These are phyloP conservation scores for Ceratocystis destructans DNA, from an alignment of 2,329 filamentous ascomycete species.

Conservation along the genomic window DNA sequence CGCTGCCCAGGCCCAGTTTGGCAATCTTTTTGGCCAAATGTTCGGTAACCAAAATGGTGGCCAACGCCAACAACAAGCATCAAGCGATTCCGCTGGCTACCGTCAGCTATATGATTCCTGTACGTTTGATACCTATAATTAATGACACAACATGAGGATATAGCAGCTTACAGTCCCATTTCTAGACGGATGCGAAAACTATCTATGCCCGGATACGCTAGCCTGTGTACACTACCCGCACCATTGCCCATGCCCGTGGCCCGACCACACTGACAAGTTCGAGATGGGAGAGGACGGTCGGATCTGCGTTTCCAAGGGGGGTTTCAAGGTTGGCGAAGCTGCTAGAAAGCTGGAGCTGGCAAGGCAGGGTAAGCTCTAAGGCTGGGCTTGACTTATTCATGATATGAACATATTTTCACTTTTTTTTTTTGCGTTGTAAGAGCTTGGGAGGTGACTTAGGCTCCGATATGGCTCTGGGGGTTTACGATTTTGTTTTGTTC, in stretches of 20 bases:
- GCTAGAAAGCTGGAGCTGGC: slow-evolving; percentile 66
- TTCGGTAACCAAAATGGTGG: slow-evolving; percentile 46
- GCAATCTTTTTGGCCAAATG: slow-evolving; percentile 98
- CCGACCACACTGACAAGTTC: slow-evolving; percentile 62
- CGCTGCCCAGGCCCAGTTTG: slow-evolving; percentile 51
- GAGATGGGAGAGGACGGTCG: slow-evolving; percentile 58
- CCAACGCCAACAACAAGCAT: slow-evolving; percentile 60
- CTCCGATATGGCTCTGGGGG: not conserved
- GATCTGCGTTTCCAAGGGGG: slow-evolving; percentile 61
- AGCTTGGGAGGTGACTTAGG: not conserved
- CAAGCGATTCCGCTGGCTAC: slow-evolving; percentile 74
- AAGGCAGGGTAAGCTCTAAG: slow-evolving; percentile 58
- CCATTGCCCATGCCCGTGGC: slow-evolving; percentile 87
- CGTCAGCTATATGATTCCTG: slow-evolving; percentile 54
- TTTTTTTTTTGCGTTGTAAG: not conserved
- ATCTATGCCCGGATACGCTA: slow-evolving; percentile 86
- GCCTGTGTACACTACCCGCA: slow-evolving; percentile 94
- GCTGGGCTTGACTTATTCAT: not conserved
- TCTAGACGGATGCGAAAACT: slow-evolving; percentile 74
- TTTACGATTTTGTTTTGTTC: not conserved
- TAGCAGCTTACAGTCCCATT: not conserved
- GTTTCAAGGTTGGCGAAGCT: slow-evolving; percentile 58
- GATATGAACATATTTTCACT: not conserved
- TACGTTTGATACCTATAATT: slow-evolving; percentile 28
- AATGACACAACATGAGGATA: not conserved